A percentile compares a stretch with the other conserved stretches of the same genome.
Evolutionary conservation across 345 rosid species (phyloP).

Genomic region (Citrus glauca): DNA sequence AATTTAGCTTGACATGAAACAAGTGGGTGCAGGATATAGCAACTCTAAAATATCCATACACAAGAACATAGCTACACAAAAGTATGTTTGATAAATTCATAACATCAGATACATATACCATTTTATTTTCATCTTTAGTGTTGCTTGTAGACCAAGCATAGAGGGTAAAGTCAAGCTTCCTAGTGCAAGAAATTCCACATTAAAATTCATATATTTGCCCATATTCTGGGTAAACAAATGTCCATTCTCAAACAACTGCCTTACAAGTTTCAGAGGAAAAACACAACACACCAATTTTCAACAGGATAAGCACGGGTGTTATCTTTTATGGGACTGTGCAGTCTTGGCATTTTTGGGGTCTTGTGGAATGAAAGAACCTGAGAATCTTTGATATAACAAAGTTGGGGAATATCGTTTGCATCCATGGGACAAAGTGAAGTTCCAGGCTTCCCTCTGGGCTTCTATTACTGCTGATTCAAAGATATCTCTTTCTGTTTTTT

Average conservation of each 20-base stretch:
- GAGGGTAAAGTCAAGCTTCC: not conserved
- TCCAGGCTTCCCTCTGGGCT: no score
- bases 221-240: not conserved
- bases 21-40: not conserved
- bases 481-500: no score
- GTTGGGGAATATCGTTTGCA: no score
- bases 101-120: not conserved
- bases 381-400: no score
- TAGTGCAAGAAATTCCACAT: not conserved
- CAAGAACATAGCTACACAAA: not conserved
- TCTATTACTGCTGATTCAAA: no score
- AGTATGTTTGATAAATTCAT: not conserved
- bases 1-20: not conserved
- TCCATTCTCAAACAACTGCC: not conserved
- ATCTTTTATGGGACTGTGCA: no score
- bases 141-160: not conserved
- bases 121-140: not conserved
- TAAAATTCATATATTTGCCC: not conserved
- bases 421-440: no score
- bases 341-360: no score
- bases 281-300: not conserved
- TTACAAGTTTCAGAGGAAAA: not conserved
- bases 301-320: not conserved
- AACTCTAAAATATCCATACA: not conserved
- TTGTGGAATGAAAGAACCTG: no score